These are phyloP conservation scores for Fonsecaea nubica DNA, from an alignment of 2,329 filamentous ascomycete species.

Conservation along the genomic window DNA sequence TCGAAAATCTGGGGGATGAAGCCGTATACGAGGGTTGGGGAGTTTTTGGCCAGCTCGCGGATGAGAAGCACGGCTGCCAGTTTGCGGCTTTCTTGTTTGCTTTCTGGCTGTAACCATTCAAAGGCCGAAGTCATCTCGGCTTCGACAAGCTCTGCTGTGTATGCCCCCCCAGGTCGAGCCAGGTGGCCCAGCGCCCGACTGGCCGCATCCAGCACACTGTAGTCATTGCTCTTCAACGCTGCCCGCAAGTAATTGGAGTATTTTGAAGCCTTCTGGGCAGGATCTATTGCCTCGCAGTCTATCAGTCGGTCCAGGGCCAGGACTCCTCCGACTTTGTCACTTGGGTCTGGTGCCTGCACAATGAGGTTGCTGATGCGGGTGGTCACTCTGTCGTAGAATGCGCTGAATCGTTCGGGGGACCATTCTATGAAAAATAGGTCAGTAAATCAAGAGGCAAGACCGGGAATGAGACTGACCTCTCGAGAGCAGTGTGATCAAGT, in stretches of 20 bases:
- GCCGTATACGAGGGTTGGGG: conserved; percentile 91
- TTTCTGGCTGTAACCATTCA: conserved; percentile 93
- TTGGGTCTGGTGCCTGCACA: conserved; percentile 82
- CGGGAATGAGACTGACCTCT: conserved; percentile 47
- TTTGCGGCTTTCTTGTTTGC: conserved; percentile 83
- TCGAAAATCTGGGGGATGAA: conserved; percentile 96
- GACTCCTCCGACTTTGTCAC: conserved; percentile 88
- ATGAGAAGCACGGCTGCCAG: conserved; percentile 93
- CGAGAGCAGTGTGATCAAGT: conserved; percentile 54
- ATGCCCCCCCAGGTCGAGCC: conserved; percentile 87
- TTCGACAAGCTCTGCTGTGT: conserved; percentile 95
- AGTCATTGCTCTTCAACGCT: conserved; percentile 88
- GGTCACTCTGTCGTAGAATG: conserved; percentile 72
- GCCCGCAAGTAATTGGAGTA: conserved; percentile 90
- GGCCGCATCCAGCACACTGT: conserved; percentile 86
- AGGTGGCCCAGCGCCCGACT: conserved; percentile 88
- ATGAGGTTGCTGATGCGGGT: conserved; percentile 74
- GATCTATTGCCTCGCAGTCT: conserved; percentile 94
- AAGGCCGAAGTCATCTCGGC: conserved; percentile 95
- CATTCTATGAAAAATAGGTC: conserved; percentile 64
- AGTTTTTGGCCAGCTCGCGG: conserved; percentile 87
- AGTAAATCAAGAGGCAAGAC: conserved; percentile 13
- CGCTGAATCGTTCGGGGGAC: conserved; percentile 76
- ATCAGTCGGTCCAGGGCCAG: conserved; percentile 91
- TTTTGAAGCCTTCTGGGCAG: conserved; percentile 88